A percentile compares a stretch with the other conserved stretches of the same genome.
These are phyloP conservation scores for Paulownia fortunei DNA, from an alignment of 257 asterid genomes.

Conservation along the genomic window DNA sequence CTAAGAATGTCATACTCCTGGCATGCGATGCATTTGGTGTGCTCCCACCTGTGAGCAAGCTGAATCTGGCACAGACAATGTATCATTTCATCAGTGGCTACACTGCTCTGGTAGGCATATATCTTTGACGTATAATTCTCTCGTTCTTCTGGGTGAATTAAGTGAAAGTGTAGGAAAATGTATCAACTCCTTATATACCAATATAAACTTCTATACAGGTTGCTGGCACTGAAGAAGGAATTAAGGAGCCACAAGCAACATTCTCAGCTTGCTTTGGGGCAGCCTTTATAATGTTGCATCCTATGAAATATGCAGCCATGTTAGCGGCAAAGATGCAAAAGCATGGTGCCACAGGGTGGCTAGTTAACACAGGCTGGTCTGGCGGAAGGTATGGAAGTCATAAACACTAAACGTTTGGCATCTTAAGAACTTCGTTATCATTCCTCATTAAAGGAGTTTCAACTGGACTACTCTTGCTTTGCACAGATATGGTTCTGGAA, in stretches of 20 bases:
- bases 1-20: conserved; percentile 87
- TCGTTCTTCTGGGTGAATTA: background rate
- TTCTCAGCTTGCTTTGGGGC: conserved; percentile 99
- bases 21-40: conserved; percentile 99
- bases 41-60: conserved; percentile 99
- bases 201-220: conserved; percentile 54
- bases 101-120: conserved; percentile 82
- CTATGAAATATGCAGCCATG: conserved; percentile 97
- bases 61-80: conserved; percentile 90
- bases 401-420: background rate
- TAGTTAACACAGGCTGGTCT: conserved; percentile 99
- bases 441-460: background rate
- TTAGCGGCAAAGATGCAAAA: conserved; percentile 84
- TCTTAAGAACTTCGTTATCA: background rate
- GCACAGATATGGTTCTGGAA: conserved; percentile 85
- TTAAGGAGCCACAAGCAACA: conserved; percentile 96
- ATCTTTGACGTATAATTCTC: background rate
- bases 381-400: conserved; percentile 77
- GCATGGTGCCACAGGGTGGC: conserved; percentile 99
- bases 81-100: conserved; percentile 99
- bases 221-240: conserved; percentile 98
- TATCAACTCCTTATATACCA: background rate
- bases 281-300: conserved; percentile 96
- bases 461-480: background rate
- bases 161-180: background rate